These are phyloP conservation scores for Fusarium sp. DNA, from an alignment of 2,329 filamentous ascomycete species.

Conservation along the genomic window DNA sequence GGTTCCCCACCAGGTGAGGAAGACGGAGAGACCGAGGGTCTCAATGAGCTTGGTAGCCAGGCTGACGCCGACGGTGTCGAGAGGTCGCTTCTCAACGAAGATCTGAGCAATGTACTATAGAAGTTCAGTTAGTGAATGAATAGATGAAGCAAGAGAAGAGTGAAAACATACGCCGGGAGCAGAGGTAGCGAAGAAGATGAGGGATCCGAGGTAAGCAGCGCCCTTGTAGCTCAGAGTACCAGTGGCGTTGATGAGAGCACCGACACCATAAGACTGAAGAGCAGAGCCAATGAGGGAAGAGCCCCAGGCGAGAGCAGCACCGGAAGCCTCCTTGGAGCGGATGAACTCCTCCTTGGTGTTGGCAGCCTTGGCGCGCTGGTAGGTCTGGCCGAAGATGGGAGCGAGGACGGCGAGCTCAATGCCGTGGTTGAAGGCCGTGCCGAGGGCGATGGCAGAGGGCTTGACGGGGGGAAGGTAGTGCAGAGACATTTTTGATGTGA, in stretches of 20 bases:
- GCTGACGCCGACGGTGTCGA: constrained; percentile 89
- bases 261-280: constrained; percentile 89
- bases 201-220: constrained; percentile 87
- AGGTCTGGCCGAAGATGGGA: constrained; percentile 93
- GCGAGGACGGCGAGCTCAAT: constrained; percentile 87
- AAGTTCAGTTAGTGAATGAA: background rate
- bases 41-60: constrained; percentile 87
- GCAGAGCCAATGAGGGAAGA: constrained; percentile 89
- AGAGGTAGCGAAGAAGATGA: constrained; percentile 92
- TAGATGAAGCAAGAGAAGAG: too few relatives aligned
- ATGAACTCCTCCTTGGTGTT: constrained; percentile 98
- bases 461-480: constrained; percentile 81
- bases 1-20: constrained; percentile 98
- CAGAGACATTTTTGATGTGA: constrained; percentile 64
- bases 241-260: constrained; percentile 91
- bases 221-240: constrained; percentile 97
- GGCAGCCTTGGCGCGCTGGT: constrained; percentile 88
- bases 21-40: constrained; percentile 89
- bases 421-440: constrained; percentile 94
- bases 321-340: constrained; percentile 89
- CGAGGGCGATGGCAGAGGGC: constrained; percentile 96
- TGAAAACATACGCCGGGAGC: constrained; percentile 76
- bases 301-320: constrained; percentile 88
- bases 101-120: constrained; percentile 83
- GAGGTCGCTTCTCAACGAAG: constrained; percentile 88